Evolutionary conservation across 306 rosid species (phyloP).

Genomic region (Hylodesmum podocarpum): DNA sequence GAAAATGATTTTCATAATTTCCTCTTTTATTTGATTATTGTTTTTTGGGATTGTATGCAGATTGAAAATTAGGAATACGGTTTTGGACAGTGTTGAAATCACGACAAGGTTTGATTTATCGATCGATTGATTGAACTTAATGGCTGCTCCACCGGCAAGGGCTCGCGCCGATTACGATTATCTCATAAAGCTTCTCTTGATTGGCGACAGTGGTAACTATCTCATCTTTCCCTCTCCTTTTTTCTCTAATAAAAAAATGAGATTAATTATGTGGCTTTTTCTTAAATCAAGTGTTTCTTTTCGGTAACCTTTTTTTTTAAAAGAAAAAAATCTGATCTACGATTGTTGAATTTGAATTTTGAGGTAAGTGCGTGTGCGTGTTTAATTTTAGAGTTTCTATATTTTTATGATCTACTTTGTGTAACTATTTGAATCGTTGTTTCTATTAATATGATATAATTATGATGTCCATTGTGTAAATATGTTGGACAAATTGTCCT

Average conservation of each 20-base stretch:
- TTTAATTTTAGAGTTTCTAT: neutral
- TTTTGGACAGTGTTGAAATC: neutral
- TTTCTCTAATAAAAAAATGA: no score
- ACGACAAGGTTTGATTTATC: conserved; percentile 28
- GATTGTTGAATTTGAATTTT: conserved; percentile 18
- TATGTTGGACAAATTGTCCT: neutral
- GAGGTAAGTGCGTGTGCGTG: neutral
- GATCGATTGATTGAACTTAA: conserved; percentile 30
- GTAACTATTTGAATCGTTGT: neutral
- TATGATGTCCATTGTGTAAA: neutral
- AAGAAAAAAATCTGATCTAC: no score
- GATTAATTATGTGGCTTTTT: no score
- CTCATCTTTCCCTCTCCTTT: neutral
- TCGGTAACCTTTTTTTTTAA: neutral
- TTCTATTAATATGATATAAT: neutral
- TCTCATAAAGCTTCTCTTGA: conserved; percentile 90
- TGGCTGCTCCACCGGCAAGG: conserved; percentile 99
- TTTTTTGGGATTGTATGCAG: conserved; percentile 1
- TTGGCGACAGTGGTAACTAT: conserved; percentile 87
- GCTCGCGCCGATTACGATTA: conserved; percentile 98
- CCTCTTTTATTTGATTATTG: neutral
- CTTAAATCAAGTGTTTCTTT: neutral
- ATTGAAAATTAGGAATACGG: conserved; percentile 3
- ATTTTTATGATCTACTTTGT: conserved; percentile 17
- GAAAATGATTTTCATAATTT: neutral